Evolutionary conservation across 495 filamentous ascomycete species (phyloP).

Genomic region (Pseudevernia furfuracea): DNA sequence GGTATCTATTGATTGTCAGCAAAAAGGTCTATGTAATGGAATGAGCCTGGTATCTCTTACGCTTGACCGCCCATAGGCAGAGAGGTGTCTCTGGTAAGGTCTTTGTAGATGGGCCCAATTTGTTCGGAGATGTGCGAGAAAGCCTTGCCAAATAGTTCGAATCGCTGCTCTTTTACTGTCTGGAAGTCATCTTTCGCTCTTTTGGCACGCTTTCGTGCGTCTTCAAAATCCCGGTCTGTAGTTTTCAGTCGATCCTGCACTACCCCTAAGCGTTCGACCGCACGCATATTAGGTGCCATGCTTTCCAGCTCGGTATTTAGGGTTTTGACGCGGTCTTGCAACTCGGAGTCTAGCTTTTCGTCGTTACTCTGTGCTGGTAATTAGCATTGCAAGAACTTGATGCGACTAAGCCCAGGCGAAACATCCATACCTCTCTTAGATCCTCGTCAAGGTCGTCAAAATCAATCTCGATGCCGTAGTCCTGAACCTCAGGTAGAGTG

Average conservation of each 20-base stretch:
- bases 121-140: conserved; percentile 93
- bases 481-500: conserved; percentile 50
- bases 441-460: conserved; percentile 83
- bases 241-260: conserved; percentile 75
- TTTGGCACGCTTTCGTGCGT: conserved; percentile 63
- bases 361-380: conserved; percentile 48
- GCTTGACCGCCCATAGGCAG: conserved; percentile 90
- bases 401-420: conserved; percentile 6
- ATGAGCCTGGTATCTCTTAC: conserved; percentile 27
- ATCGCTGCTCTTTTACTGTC: conserved; percentile 69
- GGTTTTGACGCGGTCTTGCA: conserved; percentile 67
- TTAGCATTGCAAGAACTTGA: conserved; percentile 25
- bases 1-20: conserved; percentile 46
- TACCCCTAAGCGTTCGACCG: conserved; percentile 81
- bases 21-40: not conserved
- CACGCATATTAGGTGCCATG: conserved; percentile 91
- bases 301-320: conserved; percentile 78
- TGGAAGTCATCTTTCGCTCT: conserved; percentile 76
- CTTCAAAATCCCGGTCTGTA: conserved; percentile 84
- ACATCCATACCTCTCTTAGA: conserved; percentile 59
- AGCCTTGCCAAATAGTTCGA: conserved; percentile 87
- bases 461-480: conserved; percentile 89
- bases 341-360: conserved; percentile 64
- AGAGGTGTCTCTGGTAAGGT: conserved; percentile 75
- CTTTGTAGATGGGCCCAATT: conserved; percentile 88